Conservation (phyloP, 768 basidiomycete genomes). For the Paxillus ammoniavirescens region DNA sequence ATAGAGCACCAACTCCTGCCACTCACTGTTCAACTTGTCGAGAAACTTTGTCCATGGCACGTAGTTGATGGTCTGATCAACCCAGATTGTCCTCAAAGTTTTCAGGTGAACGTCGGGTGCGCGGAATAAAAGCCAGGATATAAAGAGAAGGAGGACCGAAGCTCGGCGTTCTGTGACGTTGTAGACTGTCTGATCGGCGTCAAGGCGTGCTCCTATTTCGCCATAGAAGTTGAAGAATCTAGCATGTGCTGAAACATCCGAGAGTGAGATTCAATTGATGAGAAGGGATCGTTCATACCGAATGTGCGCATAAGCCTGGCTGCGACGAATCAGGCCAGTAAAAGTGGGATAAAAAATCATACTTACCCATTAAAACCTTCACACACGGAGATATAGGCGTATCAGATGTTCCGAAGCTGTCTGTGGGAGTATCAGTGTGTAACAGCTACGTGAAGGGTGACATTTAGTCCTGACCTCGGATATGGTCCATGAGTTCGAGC, state of each 20-base stretch:
- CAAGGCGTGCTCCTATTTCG: constrained; percentile 35
- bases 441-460: not conserved
- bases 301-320: constrained; percentile 45
- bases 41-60: constrained; percentile 42
- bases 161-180: not conserved
- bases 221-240: constrained; percentile 38
- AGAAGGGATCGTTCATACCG: constrained; percentile 24
- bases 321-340: constrained; percentile 12
- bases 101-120: constrained; percentile 43
- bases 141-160: constrained; percentile 34
- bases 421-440: not conserved
- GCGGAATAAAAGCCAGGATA: constrained; percentile 42
- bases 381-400: not conserved
- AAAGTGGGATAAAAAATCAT: not conserved
- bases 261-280: not conserved
- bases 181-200: constrained; percentile 25
- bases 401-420: not conserved
- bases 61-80: constrained; percentile 40
- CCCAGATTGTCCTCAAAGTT: constrained; percentile 41
- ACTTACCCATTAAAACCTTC: not conserved
- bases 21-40: constrained; percentile 40
- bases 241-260: constrained; percentile 18
- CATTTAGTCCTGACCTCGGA: constrained; percentile 31
- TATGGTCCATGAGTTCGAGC: constrained; percentile 25
- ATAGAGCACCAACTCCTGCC: constrained; percentile 47